Evolutionary conservation across 768 basidiomycete genomes (phyloP).

Genomic region (Rubroboletus pulcherrimus): DNA sequence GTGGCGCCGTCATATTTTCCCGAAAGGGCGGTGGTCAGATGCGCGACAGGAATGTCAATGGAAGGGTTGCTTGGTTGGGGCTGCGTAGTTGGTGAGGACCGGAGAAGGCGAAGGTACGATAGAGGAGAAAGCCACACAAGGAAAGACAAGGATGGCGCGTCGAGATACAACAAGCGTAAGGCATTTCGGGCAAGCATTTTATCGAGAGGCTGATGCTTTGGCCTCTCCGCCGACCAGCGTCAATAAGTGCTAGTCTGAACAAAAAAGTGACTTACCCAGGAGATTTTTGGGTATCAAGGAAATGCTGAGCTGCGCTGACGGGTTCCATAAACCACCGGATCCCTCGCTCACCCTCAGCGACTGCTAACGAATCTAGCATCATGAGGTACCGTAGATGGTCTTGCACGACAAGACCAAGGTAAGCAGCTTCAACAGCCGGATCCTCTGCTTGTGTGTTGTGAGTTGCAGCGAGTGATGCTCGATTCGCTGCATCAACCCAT

Average conservation of each 20-base stretch:
- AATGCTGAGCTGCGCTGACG: slow-evolving; percentile 17
- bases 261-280: slow-evolving; percentile 13
- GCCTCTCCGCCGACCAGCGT: slow-evolving; percentile 26
- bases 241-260: neutral
- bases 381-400: slow-evolving; percentile 66
- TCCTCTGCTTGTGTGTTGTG: slow-evolving; percentile 42
- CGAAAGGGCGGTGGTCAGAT: slow-evolving; percentile 46
- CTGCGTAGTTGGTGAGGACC: slow-evolving; percentile 24
- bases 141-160: slow-evolving; percentile 66
- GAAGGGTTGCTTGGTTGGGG: slow-evolving; percentile 15
- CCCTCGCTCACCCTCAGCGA: slow-evolving; percentile 52
- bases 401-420: slow-evolving; percentile 44
- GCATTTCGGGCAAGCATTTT: slow-evolving; percentile 54
- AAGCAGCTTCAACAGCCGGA: slow-evolving; percentile 46
- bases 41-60: slow-evolving; percentile 48
- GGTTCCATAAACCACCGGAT: slow-evolving; percentile 71
- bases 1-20: slow-evolving; percentile 45
- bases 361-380: slow-evolving; percentile 64
- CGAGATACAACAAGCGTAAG: slow-evolving; percentile 70
- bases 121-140: slow-evolving; percentile 66
- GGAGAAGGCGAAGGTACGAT: slow-evolving; percentile 62
- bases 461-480: slow-evolving; percentile 17
- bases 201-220: slow-evolving; percentile 54
- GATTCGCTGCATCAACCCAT: slow-evolving; percentile 49
- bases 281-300: slow-evolving; percentile 15